Conservation (phyloP, 148 eudicot species). For the Heliamphora exappendiculata region DNA sequence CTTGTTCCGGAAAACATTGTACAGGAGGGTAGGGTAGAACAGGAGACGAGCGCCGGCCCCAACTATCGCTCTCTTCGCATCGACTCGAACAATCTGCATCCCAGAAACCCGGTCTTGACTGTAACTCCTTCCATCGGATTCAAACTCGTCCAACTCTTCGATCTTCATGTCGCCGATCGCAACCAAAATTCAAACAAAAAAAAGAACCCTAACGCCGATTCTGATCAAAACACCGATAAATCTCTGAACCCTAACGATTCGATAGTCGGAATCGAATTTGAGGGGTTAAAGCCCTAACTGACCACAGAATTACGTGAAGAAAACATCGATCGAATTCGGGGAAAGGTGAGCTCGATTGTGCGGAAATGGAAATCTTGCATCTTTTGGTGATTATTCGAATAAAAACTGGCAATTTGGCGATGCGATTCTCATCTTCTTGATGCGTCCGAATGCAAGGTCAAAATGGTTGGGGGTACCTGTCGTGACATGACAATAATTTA, state of each 20-base stretch:
- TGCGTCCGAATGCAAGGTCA: too few species aligned
- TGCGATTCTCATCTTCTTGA: neutral
- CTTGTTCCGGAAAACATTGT: constrained; percentile 65
- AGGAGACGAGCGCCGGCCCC: constrained; percentile 79
- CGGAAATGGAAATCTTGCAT: neutral
- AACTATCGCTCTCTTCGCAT: constrained; percentile 55
- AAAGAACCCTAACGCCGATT: constrained; percentile 8
- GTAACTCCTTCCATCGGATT: neutral
- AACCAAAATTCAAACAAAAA: constrained; percentile 17
- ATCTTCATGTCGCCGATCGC: constrained; percentile 35
- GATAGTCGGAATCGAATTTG: neutral
- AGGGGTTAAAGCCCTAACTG: neutral
- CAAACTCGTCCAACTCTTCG: constrained; percentile 25
- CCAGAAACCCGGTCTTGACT: neutral
- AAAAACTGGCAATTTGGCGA: neutral
- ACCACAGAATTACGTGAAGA: neutral
- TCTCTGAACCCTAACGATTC: neutral
- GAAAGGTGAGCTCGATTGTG: neutral
- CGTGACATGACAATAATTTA: too few species aligned
- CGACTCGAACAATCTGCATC: constrained; percentile 23
- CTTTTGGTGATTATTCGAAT: neutral
- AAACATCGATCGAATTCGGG: neutral
- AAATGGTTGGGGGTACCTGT: too few species aligned
- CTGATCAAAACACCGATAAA: neutral
- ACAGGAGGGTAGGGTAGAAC: constrained; percentile 75